Evolutionary conservation across 768 basidiomycete species (phyloP), one percentile per base, ranked within the genome.

Genomic region (Trametopsis cervina): DNA sequence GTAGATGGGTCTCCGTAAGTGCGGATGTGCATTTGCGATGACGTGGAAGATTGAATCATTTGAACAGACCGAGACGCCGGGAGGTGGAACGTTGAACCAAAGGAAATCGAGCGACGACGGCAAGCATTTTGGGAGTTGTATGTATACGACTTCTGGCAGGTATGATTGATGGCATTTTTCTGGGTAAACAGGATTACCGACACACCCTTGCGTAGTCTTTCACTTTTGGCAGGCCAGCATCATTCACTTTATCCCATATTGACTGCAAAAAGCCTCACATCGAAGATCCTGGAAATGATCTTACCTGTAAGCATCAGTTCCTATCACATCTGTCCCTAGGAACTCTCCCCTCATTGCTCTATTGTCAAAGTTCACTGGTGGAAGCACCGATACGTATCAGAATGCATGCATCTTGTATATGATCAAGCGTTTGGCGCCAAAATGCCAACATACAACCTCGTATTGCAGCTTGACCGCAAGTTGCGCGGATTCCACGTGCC

Each of bases 121-220:
- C 72, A 75, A 47, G 63, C 81, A n/a, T 76, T 83, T 55, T 83
- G 82, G 69, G 83, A 85, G 58, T 65, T 84, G 27, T 70, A 79
- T 53, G 77, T 77, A 11, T 83, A 83, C 54, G 82, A 84, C 57
- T 76, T 80, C 1, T 77, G 77, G 73, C 81, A 83, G 78, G 83
- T 81, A 54, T 36, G 71, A 40, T 3, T 53, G 12, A 10, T 15
- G 7, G 40, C n/a, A 20, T 29, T n/a, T n/a, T n/a, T n/a, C n/a
- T n/a, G n/a, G n/a, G n/a, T n/a, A n/a, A n/a, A n/a, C n/a, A n/a
- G n/a, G n/a, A n/a, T n/a, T n/a, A n/a, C n/a, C n/a, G n/a, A n/a
- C n/a, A n/a, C n/a, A n/a, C n/a, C n/a, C n/a, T n/a, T n/a, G n/a
- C n/a, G n/a, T 54, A 85, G 83, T 83, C 80, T 54, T 67, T 81